Evolutionary conservation across 108 stramenopile species (phyloP).

Genomic region (Cyclotella sp.): DNA sequence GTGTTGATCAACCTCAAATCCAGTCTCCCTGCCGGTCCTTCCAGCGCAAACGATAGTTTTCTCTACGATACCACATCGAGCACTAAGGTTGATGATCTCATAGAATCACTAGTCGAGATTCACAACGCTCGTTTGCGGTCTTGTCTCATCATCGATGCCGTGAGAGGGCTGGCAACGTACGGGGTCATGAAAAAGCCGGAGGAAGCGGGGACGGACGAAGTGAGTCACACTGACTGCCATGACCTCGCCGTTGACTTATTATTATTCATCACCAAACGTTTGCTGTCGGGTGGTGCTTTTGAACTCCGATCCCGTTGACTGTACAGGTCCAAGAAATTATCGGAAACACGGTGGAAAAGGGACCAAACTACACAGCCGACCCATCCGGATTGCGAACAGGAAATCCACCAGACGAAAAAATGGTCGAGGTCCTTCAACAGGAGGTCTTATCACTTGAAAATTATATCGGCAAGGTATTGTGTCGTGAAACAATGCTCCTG

Average conservation of each 20-base stretch:
- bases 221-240: background rate
- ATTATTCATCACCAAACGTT: no score
- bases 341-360: constrained; percentile 50
- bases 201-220: constrained; percentile 38
- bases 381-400: constrained; percentile 71
- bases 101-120: constrained; percentile 71
- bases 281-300: background rate
- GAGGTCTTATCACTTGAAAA: constrained; percentile 61
- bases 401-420: constrained; percentile 65
- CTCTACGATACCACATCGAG: constrained; percentile 76
- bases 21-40: constrained; percentile 6
- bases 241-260: background rate
- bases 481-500: background rate
- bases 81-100: constrained; percentile 70
- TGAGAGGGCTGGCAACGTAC: constrained; percentile 61
- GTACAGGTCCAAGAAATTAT: constrained; percentile 27
- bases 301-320: background rate
- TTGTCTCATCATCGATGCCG: constrained; percentile 56
- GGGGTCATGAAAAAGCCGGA: constrained; percentile 68
- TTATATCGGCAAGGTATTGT: constrained; percentile 47
- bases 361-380: constrained; percentile 58
- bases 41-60: constrained; percentile 63
- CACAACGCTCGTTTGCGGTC: constrained; percentile 70
- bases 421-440: constrained; percentile 58
- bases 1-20: constrained; percentile 72